A percentile compares a stretch with the other conserved stretches of the same genome.
Conservation (phyloP, 208 protist species). For the Wallacemonas sp. region DNA sequence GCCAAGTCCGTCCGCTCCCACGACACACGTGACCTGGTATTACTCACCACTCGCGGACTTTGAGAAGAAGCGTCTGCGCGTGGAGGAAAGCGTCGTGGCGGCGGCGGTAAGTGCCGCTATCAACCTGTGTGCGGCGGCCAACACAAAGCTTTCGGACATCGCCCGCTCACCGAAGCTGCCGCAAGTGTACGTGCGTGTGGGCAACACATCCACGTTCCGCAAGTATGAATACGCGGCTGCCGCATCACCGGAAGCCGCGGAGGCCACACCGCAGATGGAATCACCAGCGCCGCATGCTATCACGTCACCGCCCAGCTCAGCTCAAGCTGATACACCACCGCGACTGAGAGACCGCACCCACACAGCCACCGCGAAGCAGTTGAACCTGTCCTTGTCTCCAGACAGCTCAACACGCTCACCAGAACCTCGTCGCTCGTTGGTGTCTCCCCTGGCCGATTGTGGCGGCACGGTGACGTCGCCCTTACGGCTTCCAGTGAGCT, state of each 20-base stretch:
- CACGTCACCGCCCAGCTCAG: not conserved
- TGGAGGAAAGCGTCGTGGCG: constrained; percentile 60
- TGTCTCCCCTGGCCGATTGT: not conserved
- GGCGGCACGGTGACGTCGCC: too few relatives aligned
- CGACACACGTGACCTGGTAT: constrained; percentile 39
- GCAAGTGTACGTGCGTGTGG: constrained; percentile 45
- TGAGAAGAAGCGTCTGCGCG: constrained; percentile 60
- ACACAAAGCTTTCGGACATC: not conserved
- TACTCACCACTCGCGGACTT: constrained; percentile 66
- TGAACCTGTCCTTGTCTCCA: not conserved
- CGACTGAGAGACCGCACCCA: not conserved
- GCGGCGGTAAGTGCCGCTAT: constrained; percentile 17
- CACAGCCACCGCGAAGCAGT: not conserved
- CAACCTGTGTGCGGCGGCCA: not conserved
- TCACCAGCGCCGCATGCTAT: not conserved
- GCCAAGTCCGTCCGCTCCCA: not conserved
- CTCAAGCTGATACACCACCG: not conserved
- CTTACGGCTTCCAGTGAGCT: too few relatives aligned
- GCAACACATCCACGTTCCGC: constrained; percentile 45
- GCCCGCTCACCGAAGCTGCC: constrained; percentile 10
- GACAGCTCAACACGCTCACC: not conserved
- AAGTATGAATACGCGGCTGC: constrained; percentile 32
- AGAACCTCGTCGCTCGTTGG: not conserved
- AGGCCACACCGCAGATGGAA: not conserved
- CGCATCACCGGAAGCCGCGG: not conserved